phyloP scores from a whole-genome alignment of 1,284 basidiomycete species.

The Trichosporon sp. region DNA sequence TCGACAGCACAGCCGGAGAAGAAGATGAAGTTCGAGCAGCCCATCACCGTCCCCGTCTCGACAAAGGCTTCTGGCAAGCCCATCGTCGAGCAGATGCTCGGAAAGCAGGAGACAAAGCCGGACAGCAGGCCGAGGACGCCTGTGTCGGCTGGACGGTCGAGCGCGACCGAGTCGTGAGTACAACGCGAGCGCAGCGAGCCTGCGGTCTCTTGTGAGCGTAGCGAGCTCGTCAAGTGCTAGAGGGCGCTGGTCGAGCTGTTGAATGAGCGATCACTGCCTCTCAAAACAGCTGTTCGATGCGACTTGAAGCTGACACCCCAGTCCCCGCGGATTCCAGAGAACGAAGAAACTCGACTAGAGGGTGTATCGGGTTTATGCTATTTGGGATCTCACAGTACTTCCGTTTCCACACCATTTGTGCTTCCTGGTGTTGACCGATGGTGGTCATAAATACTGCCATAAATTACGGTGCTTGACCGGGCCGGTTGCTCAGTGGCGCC shows the following conservation, averaged over 20 bases:
- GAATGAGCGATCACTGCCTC: neutral
- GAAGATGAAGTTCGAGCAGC: neutral
- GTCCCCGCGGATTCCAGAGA: neutral
- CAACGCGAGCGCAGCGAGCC: neutral
- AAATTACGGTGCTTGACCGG: no score
- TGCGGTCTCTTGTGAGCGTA: neutral
- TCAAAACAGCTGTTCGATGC: neutral
- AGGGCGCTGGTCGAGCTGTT: neutral
- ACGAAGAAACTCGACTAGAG: conserved; percentile 3
- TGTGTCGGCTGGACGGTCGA: neutral
- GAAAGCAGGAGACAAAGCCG: neutral
- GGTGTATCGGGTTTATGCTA: neutral
- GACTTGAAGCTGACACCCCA: neutral
- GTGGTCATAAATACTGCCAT: no score
- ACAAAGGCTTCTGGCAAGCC: no score
- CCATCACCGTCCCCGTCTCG: neutral
- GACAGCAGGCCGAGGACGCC: neutral
- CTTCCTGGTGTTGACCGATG: no score
- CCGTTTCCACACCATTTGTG: no score
- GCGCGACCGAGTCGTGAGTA: neutral
- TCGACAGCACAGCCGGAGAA: neutral
- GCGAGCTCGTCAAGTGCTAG: no score
- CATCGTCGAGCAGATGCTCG: neutral
- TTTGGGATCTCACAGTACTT: no score
- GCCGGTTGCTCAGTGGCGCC: no score